Conservation (phyloP, 176 grass and related monocot genomes). For the Avena eriantha region DNA sequence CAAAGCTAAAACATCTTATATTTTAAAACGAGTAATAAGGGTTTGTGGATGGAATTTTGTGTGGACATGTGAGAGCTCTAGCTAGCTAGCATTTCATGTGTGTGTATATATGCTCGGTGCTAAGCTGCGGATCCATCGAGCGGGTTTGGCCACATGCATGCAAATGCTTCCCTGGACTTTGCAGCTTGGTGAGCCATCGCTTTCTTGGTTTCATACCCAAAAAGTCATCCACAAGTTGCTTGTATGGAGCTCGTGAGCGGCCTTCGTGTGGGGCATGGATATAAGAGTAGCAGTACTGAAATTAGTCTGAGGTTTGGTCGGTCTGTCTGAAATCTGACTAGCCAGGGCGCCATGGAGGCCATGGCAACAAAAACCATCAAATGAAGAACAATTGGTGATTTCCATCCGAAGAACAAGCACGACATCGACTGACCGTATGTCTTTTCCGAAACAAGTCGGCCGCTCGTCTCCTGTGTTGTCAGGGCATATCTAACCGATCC, state of each 20-base stretch:
- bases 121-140: background rate
- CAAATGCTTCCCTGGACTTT: background rate
- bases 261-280: too few species aligned
- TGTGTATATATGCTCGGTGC: background rate
- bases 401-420: too few species aligned
- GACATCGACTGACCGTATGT: too few species aligned
- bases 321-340: background rate
- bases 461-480: too few species aligned
- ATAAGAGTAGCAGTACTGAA: background rate
- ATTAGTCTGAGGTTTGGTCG: background rate
- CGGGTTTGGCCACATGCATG: background rate
- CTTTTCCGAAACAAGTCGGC: too few species aligned
- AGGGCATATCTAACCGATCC: too few species aligned
- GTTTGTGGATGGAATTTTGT: conserved; percentile 2
- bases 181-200: conserved; percentile 12
- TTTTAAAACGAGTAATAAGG: too few species aligned
- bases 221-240: conserved; percentile 4
- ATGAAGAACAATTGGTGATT: background rate
- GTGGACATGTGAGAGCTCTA: background rate
- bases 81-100: background rate
- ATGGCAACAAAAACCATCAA: background rate
- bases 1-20: too few species aligned
- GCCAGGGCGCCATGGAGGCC: background rate
- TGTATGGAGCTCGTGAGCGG: background rate
- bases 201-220: conserved; percentile 28